These are phyloP conservation scores for Ustilago lituana DNA, from an alignment of 1,284 basidiomycete genomes.

Conservation along the genomic window DNA sequence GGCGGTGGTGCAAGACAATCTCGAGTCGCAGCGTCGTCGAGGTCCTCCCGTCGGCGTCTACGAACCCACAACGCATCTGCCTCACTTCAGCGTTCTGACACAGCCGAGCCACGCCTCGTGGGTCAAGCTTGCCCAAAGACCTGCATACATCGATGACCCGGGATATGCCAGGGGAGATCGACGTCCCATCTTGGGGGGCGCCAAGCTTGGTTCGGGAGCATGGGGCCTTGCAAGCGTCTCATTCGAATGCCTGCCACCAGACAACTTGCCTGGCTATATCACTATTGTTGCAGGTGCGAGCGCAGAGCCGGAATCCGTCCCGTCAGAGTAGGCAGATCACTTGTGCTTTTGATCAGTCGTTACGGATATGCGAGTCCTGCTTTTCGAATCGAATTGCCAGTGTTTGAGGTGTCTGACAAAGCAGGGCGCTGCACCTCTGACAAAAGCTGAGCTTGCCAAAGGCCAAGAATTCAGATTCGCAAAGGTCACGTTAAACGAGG, in stretches of 20 bases:
- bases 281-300: slow-evolving; percentile 18
- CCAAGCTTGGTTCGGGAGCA: slow-evolving; percentile 43
- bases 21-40: slow-evolving; percentile 31
- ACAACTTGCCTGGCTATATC: slow-evolving; percentile 8
- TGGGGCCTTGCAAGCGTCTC: slow-evolving; percentile 53
- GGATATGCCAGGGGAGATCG: slow-evolving; percentile 23
- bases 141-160: slow-evolving; percentile 29
- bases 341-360: too few species aligned
- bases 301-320: neutral
- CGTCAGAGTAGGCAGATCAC: slow-evolving; percentile 5
- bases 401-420: too few species aligned
- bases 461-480: too few species aligned
- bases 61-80: slow-evolving; percentile 62
- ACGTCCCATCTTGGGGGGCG: slow-evolving; percentile 49
- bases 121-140: slow-evolving; percentile 40
- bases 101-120: slow-evolving; percentile 52
- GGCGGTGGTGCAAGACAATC: slow-evolving; percentile 15
- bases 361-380: too few species aligned
- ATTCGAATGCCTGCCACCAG: slow-evolving; percentile 33
- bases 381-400: too few species aligned
- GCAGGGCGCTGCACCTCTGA: too few species aligned
- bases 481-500: too few species aligned
- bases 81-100: slow-evolving; percentile 51
- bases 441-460: too few species aligned
- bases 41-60: slow-evolving; percentile 63